Percentiles rank a stretch among this genome's conserved stretches.
phyloP scores from a whole-genome alignment of 176 grass and related monocot genomes.

The Carex parvula region DNA sequence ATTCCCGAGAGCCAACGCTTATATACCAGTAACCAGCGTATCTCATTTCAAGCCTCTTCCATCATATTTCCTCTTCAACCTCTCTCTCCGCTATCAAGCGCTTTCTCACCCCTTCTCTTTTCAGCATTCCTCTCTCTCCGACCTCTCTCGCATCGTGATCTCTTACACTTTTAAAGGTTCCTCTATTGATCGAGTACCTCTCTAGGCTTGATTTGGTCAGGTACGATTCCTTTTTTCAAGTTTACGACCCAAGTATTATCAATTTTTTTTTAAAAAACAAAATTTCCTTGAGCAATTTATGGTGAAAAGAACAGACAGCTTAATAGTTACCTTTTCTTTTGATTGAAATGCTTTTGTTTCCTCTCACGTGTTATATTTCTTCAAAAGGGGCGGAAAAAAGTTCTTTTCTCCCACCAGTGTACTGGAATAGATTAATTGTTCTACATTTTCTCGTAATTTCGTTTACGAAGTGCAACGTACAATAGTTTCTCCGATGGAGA shows the following conservation, averaged over 20 bases:
- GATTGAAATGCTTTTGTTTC: not conserved
- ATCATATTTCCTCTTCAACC: constrained; percentile 26
- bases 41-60: not conserved
- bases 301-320: not conserved
- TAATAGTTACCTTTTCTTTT: not conserved
- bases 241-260: not conserved
- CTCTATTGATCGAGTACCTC: not conserved
- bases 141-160: not conserved
- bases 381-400: not conserved
- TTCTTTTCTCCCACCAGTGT: not conserved
- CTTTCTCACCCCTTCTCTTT: not conserved
- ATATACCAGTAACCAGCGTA: not conserved
- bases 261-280: not conserved
- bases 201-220: not conserved
- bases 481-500: not conserved
- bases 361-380: not conserved
- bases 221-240: not conserved
- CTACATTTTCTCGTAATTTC: constrained; percentile 3
- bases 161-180: not conserved
- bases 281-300: not conserved
- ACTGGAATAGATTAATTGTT: not conserved
- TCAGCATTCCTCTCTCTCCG: constrained; percentile 2
- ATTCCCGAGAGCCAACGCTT: not conserved
- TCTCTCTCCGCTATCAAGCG: not conserved
- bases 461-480: not conserved